Base-by-base conservation (phyloP, 129 eudicot species). In the Flaveria sonorensis region DNA sequence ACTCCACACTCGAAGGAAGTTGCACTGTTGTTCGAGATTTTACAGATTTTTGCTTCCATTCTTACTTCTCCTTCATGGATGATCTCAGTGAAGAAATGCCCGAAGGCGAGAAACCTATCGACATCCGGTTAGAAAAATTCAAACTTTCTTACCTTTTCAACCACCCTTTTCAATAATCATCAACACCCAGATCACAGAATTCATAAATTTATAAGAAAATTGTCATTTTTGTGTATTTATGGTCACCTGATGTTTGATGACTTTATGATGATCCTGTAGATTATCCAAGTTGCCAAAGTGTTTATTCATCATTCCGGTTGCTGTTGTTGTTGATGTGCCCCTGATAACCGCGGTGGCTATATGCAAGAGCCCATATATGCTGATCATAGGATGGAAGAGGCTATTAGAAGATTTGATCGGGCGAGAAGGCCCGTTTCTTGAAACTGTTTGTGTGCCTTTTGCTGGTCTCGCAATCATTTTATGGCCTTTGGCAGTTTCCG, bases 21-120 rank as follows among this genome's bases (percentile, higher is more conserved):
- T 91, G 96, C 86, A 94, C 90, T 0, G 96, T 85, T 4, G 98
- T 91, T 36, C 83, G 96, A 12, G 98, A 93, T 77, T 82, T 93
- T 65, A 89, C 96, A 36, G 98, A 94, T 86, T 78, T 94, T 77
- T 94, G 96, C 76, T 94, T 94, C 86, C 97, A 94, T 69, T 94
- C 97, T 23, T 94, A 94, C 85, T 91, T 94, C 86, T 94, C 98
- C 69, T 89, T 73, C 76, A 91, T 94, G 97, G 97, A 94, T 81
- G 97, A 91, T 73, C 85, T 94, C 62, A 81, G 87, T 51, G 93
- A 89, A 81, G 90, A 91, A 71, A 75, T 87, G 50, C 87, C 81
- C 10, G 84, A 79, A 13, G 93, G 77, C 11, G 88, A 89, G 65
- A 83, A 81, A 32, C 93, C 93, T 6, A 8, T 87, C 20, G 98